Base-by-base conservation (phyloP, 2,329 filamentous ascomycete species). In the Cadophora luteo-olivacea region DNA sequence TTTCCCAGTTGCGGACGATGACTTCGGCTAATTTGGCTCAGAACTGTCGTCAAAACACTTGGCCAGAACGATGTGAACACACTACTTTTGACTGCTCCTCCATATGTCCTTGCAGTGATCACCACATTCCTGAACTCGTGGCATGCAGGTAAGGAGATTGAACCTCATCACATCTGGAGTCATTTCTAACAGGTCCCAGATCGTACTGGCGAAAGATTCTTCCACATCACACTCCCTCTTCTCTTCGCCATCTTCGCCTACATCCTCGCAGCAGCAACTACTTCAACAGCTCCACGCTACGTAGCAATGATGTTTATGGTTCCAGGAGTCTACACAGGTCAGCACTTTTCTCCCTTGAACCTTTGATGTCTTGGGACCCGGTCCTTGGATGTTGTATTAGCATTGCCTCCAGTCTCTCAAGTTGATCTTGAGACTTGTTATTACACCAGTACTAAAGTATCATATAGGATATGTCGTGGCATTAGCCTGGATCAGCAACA, bases 231-330 rank as follows among this genome's bases (percentile, higher is more conserved):
- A 0, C 66, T 87, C 1, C 90, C 91, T 0, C 82, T 92, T 14
- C 85, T 82, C 67, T 81, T 92, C 52, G 86, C 87, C 16, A 82
- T 92, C 3, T 80, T 81, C 0, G 86, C 88, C 3, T 93, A 91
- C 79, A 90, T 93, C 73, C 82, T 93, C 62, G 88, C 87, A 8
- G 90, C 89, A 0, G 82, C 87, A 0, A 92, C 91, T 0, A 87
- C 84, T 0, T 77, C 81, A 2, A 82, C 85, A 0, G 90, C 83
- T 0, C 86, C 90, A 0, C 84, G 91, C 45, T 93, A 93, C 71
- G 79, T 91, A 9, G 84, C 87, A 36, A 92, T 93, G 85, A 89
- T 93, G 85, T 81, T 93, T 49, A 92, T 93, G 88, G 83, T 87
- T 1, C 83, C 87, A 0, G 86, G 87, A 0, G 81, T 90, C 2